Evolutionary conservation across 2,329 filamentous ascomycete genomes (phyloP).

Genomic region (Xylaria sp.): DNA sequence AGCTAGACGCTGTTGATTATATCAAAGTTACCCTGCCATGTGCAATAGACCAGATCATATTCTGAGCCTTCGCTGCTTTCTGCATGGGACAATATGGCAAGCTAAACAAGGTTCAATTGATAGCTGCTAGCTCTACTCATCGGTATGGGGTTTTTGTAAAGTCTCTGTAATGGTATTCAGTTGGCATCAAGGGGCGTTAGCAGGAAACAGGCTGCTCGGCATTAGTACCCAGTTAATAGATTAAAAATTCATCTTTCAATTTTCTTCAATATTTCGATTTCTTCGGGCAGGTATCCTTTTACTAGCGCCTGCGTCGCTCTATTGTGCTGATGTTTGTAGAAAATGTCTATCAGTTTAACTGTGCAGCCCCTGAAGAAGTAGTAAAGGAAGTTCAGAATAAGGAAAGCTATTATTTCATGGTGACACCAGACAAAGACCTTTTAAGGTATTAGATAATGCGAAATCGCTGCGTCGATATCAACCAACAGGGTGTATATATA

Average conservation of each 20-base stretch:
- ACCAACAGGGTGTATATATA: neutral
- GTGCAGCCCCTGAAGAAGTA: neutral
- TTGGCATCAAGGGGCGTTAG: constrained; percentile 35
- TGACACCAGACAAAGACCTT: neutral
- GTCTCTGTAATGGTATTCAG: constrained; percentile 33
- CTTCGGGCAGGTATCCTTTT: neutral
- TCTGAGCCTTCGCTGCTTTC: neutral
- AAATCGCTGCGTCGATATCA: neutral
- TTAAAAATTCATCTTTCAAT: constrained; percentile 11
- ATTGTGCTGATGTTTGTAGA: neutral
- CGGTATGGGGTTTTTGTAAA: constrained; percentile 25
- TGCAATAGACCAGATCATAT: neutral
- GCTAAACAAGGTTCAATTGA: constrained; percentile 1
- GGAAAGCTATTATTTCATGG: neutral
- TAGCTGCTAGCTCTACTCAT: constrained; percentile 4
- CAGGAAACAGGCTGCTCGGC: constrained; percentile 22
- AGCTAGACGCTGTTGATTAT: constrained; percentile 9
- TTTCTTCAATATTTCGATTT: too few relatives aligned
- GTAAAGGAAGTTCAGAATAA: neutral
- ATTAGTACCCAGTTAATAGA: constrained; percentile 35
- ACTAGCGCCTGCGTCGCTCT: neutral
- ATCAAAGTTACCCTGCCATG: neutral
- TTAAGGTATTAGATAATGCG: neutral
- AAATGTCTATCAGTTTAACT: neutral
- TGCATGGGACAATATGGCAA: neutral